These are phyloP conservation scores for Coemansia sp. DNA, from an alignment of 192 early-diverging fungal species.

Conservation along the genomic window DNA sequence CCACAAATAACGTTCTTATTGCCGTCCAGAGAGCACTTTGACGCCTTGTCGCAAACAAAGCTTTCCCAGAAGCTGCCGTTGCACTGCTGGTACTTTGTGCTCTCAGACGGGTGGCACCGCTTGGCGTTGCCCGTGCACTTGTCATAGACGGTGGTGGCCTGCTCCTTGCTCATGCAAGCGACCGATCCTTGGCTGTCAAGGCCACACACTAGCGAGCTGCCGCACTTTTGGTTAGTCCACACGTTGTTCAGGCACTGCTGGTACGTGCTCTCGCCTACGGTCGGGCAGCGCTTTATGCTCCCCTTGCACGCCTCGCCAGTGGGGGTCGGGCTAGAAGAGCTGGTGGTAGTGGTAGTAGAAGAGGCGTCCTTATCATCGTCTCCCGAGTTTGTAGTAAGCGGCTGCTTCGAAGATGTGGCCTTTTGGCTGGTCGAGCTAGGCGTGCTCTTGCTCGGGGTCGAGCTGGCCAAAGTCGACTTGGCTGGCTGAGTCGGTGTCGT, in stretches of 20 bases:
- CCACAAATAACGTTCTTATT: constrained; percentile 32
- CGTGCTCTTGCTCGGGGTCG: neutral
- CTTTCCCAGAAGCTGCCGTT: constrained; percentile 41
- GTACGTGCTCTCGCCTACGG: constrained; percentile 12
- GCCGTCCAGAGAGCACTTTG: constrained; percentile 17
- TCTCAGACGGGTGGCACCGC: constrained; percentile 27
- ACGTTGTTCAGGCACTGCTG: constrained; percentile 31
- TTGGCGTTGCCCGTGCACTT: constrained; percentile 26
- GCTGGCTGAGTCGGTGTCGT: neutral
- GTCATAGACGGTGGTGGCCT: constrained; percentile 21
- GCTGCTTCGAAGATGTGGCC: neutral
- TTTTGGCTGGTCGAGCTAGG: constrained; percentile 3
- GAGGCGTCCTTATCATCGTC: neutral
- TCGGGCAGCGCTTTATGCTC: constrained; percentile 26
- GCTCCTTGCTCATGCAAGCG: constrained; percentile 39
- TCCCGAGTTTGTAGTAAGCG: neutral
- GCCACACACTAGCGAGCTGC: constrained; percentile 26
- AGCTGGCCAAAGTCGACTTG: constrained; percentile 4
- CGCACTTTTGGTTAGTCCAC: constrained; percentile 38
- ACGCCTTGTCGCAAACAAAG: constrained; percentile 16
- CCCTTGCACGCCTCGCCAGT: constrained; percentile 33
- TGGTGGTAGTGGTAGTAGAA: neutral
- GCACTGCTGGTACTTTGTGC: constrained; percentile 44
- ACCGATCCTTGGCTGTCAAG: constrained; percentile 20
- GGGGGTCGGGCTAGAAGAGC: constrained; percentile 19